These are phyloP conservation scores for Beauveria asiatica DNA, from an alignment of 2,329 filamentous ascomycete species.

Conservation along the genomic window DNA sequence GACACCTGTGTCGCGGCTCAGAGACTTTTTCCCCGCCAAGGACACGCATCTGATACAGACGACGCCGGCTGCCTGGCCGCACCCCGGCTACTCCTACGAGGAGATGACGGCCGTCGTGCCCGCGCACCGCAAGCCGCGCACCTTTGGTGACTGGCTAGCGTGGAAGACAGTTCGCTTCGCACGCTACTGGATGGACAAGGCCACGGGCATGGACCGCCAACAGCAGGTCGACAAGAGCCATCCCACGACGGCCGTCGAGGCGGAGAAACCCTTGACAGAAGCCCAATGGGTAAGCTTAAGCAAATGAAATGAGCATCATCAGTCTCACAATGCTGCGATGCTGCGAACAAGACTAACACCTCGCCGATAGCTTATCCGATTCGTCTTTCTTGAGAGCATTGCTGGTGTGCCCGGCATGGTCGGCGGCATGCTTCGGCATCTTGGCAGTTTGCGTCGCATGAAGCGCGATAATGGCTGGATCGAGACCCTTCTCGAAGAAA, in stretches of 20 bases:
- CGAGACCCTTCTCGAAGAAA: slow-evolving; percentile 81
- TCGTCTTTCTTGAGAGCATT: slow-evolving; percentile 90
- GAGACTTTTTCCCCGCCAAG: slow-evolving; percentile 55
- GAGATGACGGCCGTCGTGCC: slow-evolving; percentile 70
- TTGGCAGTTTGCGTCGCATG: slow-evolving; percentile 74
- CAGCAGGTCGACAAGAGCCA: slow-evolving; percentile 56
- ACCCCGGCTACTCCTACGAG: slow-evolving; percentile 65
- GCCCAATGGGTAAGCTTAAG: slow-evolving; percentile 60
- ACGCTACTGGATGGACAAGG: slow-evolving; percentile 72
- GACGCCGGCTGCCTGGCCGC: slow-evolving; percentile 60
- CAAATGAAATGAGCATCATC: not conserved
- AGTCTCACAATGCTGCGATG: not conserved
- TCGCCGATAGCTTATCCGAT: slow-evolving; percentile 55
- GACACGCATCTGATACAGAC: slow-evolving; percentile 53
- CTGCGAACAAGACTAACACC: not conserved
- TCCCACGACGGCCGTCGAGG: slow-evolving; percentile 45
- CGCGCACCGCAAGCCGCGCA: slow-evolving; percentile 67
- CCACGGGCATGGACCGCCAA: slow-evolving; percentile 63
- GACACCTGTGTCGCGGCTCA: slow-evolving; percentile 35
- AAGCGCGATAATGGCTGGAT: slow-evolving; percentile 97
- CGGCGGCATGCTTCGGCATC: slow-evolving; percentile 84
- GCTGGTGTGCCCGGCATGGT: slow-evolving; percentile 97
- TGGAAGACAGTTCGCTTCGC: slow-evolving; percentile 67
- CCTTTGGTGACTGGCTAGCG: slow-evolving; percentile 69
- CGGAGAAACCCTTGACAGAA: slow-evolving; percentile 62